Evolutionary conservation across 1,284 basidiomycete genomes (phyloP).

Genomic region (Anthracocystis panici-leucophaei): DNA sequence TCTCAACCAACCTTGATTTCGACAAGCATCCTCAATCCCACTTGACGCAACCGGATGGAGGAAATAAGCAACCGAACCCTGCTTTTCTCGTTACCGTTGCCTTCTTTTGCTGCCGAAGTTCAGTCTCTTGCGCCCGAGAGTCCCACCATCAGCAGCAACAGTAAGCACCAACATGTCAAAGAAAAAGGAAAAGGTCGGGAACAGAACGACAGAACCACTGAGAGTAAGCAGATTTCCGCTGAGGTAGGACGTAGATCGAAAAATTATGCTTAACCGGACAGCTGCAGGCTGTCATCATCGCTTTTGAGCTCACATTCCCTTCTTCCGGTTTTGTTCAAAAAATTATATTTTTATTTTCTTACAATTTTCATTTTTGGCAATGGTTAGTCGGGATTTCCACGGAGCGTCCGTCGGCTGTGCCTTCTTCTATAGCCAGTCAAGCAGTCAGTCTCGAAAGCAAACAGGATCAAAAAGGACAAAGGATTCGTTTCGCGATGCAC

Average conservation of each 20-base stretch:
- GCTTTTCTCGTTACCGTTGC: background rate
- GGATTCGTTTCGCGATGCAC: background rate
- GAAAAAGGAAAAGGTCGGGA: background rate
- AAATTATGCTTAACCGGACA: conserved; percentile 7
- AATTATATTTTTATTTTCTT: background rate
- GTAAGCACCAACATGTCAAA: conserved; percentile 1
- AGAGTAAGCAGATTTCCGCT: conserved; percentile 3
- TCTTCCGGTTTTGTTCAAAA: conserved; percentile 1
- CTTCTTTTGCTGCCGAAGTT: background rate
- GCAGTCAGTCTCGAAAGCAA: background rate
- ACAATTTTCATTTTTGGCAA: too few species aligned
- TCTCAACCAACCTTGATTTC: background rate
- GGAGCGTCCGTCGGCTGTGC: background rate
- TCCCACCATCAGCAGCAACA: background rate
- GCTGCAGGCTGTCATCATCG: conserved; percentile 8
- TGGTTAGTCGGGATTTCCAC: conserved; percentile 3
- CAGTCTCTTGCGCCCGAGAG: background rate
- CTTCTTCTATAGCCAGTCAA: too few species aligned
- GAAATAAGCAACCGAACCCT: background rate
- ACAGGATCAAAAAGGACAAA: conserved; percentile 5
- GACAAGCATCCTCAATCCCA: background rate
- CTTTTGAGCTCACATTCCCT: background rate
- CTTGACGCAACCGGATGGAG: background rate
- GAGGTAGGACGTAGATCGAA: background rate
- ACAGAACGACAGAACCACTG: background rate